Evolutionary conservation across 2,329 filamentous ascomycete species (phyloP).

Genomic region (Alternaria burnsii): DNA sequence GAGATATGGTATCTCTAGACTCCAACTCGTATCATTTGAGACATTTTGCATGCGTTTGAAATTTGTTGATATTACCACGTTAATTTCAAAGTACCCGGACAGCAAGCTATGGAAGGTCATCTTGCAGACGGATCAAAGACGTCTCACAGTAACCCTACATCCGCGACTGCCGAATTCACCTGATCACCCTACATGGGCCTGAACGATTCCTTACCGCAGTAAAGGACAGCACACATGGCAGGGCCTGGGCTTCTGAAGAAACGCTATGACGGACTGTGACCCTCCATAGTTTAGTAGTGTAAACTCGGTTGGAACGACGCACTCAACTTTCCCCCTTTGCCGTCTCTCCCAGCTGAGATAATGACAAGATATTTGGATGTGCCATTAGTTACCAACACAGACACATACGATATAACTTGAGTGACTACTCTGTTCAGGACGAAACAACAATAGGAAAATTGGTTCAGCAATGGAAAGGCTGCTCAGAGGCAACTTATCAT

Average conservation of each 20-base stretch:
- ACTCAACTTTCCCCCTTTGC: neutral
- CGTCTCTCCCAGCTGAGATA: neutral
- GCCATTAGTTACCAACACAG: neutral
- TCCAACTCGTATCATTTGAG: too few relatives aligned
- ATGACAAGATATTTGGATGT: neutral
- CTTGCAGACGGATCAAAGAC: neutral
- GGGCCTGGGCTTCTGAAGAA: neutral
- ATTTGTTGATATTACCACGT: too few relatives aligned
- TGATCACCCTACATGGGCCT: neutral
- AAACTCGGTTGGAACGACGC: neutral
- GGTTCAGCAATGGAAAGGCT: too few relatives aligned
- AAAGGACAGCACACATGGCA: neutral
- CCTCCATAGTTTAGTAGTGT: neutral
- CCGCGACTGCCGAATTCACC: neutral
- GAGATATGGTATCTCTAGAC: neutral
- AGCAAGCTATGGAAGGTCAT: neutral
- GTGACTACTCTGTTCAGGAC: too few relatives aligned
- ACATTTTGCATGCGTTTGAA: too few relatives aligned
- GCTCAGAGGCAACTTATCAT: too few relatives aligned
- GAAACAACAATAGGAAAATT: too few relatives aligned
- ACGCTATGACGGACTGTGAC: neutral
- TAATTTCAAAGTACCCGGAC: neutral
- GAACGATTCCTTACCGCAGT: neutral
- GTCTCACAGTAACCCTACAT: neutral
- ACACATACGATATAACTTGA: neutral